Conservation (phyloP, 805 yeast species). For the Candida lessepsii region DNA sequence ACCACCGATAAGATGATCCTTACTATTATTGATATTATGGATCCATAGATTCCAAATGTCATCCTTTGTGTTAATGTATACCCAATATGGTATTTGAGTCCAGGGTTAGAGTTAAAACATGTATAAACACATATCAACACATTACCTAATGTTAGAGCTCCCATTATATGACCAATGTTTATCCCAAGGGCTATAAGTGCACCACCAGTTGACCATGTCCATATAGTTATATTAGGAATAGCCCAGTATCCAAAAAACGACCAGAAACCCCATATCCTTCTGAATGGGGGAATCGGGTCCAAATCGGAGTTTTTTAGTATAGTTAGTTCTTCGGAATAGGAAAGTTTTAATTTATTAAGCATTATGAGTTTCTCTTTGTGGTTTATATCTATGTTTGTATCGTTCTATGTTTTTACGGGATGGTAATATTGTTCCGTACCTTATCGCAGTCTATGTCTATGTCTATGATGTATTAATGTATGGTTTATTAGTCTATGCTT, state of each 20-base stretch:
- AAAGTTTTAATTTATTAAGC: slow-evolving; percentile 3
- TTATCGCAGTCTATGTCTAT: no score
- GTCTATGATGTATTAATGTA: no score
- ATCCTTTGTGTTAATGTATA: slow-evolving; percentile 45
- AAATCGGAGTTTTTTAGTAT: slow-evolving; percentile 37
- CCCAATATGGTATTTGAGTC: slow-evolving; percentile 50
- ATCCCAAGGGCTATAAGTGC: slow-evolving; percentile 46
- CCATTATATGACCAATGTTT: slow-evolving; percentile 45
- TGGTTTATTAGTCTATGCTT: no score
- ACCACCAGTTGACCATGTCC: slow-evolving; percentile 44
- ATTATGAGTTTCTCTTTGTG: neutral
- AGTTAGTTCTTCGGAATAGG: slow-evolving; percentile 8
- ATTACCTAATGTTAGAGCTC: slow-evolving; percentile 47
- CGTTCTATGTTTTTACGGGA: no score
- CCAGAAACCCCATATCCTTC: slow-evolving; percentile 48
- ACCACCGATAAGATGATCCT: slow-evolving; percentile 45
- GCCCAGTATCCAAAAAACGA: slow-evolving; percentile 46
- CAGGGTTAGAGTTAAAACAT: slow-evolving; percentile 47
- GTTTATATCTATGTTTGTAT: neutral
- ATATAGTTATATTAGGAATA: slow-evolving; percentile 41
- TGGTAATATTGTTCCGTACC: no score
- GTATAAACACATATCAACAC: slow-evolving; percentile 43
- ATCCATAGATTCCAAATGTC: slow-evolving; percentile 48
- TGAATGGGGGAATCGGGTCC: slow-evolving; percentile 42
- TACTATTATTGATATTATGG: slow-evolving; percentile 41